phyloP scores from a whole-genome alignment of 75 land plant species.

The Ceratopteris richardii region DNA sequence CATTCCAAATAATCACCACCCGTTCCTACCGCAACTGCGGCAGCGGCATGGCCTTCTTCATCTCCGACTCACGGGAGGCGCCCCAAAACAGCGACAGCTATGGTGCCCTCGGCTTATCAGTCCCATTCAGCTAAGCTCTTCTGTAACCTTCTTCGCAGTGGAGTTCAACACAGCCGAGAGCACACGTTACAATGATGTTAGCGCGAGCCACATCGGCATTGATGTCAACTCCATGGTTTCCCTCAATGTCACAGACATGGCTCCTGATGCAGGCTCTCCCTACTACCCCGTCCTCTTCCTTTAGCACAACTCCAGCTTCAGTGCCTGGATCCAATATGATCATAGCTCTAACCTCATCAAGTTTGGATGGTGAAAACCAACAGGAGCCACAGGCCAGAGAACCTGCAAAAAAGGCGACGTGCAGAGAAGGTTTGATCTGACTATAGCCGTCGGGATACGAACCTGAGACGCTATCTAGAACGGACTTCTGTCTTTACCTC shows the following conservation, averaged over 20 bases:
- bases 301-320: neutral
- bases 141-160: neutral
- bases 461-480: too few species aligned
- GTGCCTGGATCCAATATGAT: neutral
- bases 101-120: neutral
- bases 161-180: neutral
- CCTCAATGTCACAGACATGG: neutral
- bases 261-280: too few species aligned
- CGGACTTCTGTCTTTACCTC: too few species aligned
- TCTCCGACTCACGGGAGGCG: neutral
- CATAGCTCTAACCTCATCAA: neutral
- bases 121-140: neutral
- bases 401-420: too few species aligned
- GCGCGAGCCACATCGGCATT: too few species aligned
- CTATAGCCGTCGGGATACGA: too few species aligned
- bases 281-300: too few species aligned
- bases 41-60: constrained; percentile 7
- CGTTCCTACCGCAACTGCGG: neutral
- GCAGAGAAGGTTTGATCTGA: too few species aligned
- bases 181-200: neutral
- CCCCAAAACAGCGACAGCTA: neutral
- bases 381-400: too few species aligned
- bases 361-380: neutral
- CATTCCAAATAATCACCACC: constrained; percentile 1
- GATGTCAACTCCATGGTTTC: neutral